Evolutionary conservation across 805 yeast species (phyloP).

Genomic region (Candida krabiensis): DNA sequence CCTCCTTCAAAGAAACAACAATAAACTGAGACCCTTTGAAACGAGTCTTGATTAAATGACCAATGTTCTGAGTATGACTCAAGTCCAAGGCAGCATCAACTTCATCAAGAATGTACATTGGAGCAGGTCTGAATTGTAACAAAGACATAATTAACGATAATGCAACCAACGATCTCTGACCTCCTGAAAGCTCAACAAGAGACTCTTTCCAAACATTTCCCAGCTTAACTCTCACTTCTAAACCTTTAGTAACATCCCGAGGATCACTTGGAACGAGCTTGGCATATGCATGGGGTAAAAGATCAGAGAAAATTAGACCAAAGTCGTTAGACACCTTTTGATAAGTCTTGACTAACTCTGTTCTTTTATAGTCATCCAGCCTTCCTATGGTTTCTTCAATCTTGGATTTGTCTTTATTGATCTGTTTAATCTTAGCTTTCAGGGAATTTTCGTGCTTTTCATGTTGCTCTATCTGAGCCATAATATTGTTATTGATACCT

Average conservation of each 20-base stretch:
- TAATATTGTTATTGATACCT: slow-evolving; percentile 75
- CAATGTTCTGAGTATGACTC: slow-evolving; percentile 96
- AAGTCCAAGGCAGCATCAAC: slow-evolving; percentile 98
- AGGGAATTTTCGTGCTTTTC: slow-evolving; percentile 82
- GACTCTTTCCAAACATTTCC: slow-evolving; percentile 97
- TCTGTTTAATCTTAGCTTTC: slow-evolving; percentile 78
- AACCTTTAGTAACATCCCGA: slow-evolving; percentile 84
- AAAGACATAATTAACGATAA: slow-evolving; percentile 88
- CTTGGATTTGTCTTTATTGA: slow-evolving; percentile 84
- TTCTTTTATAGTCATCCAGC: slow-evolving; percentile 80
- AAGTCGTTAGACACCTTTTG: slow-evolving; percentile 84
- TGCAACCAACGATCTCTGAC: slow-evolving; percentile 94
- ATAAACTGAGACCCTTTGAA: slow-evolving; percentile 96
- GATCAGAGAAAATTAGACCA: slow-evolving; percentile 84
- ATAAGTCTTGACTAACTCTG: slow-evolving; percentile 82
- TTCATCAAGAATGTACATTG: slow-evolving; percentile 96
- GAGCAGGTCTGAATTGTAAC: slow-evolving; percentile 95
- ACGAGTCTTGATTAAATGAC: slow-evolving; percentile 91
- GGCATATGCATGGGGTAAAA: slow-evolving; percentile 87
- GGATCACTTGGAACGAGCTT: slow-evolving; percentile 80
- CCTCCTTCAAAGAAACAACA: slow-evolving; percentile 95
- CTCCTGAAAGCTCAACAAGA: slow-evolving; percentile 92
- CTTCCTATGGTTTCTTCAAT: slow-evolving; percentile 85
- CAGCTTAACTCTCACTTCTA: slow-evolving; percentile 84
- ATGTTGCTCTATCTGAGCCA: slow-evolving; percentile 88